A percentile compares a stretch with the other conserved stretches of the same genome.
Evolutionary conservation across 2,329 filamentous ascomycete species (phyloP).

Genomic region (Colletotrichum lindemuthianum): DNA sequence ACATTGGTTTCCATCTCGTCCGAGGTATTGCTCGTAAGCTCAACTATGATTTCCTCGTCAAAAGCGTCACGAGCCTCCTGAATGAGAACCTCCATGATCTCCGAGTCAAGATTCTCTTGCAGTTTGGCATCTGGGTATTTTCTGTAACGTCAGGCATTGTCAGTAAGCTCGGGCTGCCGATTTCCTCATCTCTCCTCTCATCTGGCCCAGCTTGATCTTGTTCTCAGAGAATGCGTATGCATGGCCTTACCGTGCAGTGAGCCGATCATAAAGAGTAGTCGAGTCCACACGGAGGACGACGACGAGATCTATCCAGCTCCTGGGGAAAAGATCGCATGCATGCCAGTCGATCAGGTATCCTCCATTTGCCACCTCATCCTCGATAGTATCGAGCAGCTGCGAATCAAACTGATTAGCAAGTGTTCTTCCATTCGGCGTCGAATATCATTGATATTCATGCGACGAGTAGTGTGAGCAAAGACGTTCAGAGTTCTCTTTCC

Average conservation of each 20-base stretch:
- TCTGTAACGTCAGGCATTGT: slow-evolving; percentile 50
- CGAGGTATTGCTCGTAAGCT: slow-evolving; percentile 82
- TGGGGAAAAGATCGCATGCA: slow-evolving; percentile 93
- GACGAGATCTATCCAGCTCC: slow-evolving; percentile 93
- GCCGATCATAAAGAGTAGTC: slow-evolving; percentile 82
- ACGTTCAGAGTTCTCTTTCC: too few relatives aligned
- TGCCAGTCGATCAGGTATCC: slow-evolving; percentile 98
- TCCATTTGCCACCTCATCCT: slow-evolving; percentile 80
- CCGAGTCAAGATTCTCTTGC: slow-evolving; percentile 94
- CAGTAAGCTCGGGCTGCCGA: slow-evolving; percentile 31
- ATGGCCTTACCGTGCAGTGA: slow-evolving; percentile 71
- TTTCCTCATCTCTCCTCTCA: too few relatives aligned
- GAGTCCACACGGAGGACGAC: slow-evolving; percentile 89
- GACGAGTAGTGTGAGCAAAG: too few relatives aligned
- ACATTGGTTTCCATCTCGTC: slow-evolving; percentile 92
- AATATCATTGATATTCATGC: too few relatives aligned
- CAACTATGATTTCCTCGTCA: slow-evolving; percentile 87
- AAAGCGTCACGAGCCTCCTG: slow-evolving; percentile 91
- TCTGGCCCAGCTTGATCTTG: too few relatives aligned
- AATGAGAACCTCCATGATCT: slow-evolving; percentile 95
- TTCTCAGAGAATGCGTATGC: too few relatives aligned
- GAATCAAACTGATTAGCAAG: slow-evolving; percentile 22
- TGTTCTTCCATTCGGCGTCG: neutral
- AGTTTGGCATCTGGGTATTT: slow-evolving; percentile 88
- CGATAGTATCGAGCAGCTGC: slow-evolving; percentile 84